Evolutionary conservation across 129 eudicot species (phyloP), one percentile per base, ranked within the genome.

Genomic region (Cynara cardunculus): DNA sequence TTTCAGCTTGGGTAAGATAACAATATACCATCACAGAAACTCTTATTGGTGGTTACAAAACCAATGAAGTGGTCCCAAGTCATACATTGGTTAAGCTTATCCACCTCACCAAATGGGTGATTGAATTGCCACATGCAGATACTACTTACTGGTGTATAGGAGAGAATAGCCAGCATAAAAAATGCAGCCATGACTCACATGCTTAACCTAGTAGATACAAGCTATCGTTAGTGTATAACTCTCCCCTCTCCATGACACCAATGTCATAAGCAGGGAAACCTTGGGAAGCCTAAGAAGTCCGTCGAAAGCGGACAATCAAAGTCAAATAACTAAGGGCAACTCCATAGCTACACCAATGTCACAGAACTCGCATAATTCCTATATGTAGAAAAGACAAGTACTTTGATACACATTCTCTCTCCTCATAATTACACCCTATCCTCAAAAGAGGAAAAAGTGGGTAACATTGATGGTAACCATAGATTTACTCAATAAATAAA

Each of bases 1-100:
- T 18, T 61, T 22, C 70, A 21, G 79, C 46, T 59, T 61, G 31
- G n/a, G 5, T 76, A 39, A 76, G 66, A 73, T 73, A 59, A 28
- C n/a, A 19, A 19, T 27, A 75, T 32, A 19, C 7, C 13, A 59
- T 10, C 49, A 39, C 49, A 31, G 59, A 24, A 74, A 53, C 39
- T 53, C 25, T 53, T 16, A 53, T 53, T 18, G 68, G 41, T 27
- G n/a, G 59, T 49, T 27, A 53, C 14, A 18, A n/a, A 21, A 26
- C 78, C 67, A 49, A 46, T 74, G 39, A 49, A 74, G 27, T 26
- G 67, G 44, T 49, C 69, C 24, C 78, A 37, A 44, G 25, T 39
- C 56, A 44, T 74, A 53, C 44, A 74, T 44, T 13, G 66, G 14
- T 73, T 41, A 24, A n/a, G 44, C 41, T 8, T 46, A 74, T 74